Evolutionary conservation across 2,329 filamentous ascomycete genomes (phyloP).

Genomic region (Rhinocladiella similis): DNA sequence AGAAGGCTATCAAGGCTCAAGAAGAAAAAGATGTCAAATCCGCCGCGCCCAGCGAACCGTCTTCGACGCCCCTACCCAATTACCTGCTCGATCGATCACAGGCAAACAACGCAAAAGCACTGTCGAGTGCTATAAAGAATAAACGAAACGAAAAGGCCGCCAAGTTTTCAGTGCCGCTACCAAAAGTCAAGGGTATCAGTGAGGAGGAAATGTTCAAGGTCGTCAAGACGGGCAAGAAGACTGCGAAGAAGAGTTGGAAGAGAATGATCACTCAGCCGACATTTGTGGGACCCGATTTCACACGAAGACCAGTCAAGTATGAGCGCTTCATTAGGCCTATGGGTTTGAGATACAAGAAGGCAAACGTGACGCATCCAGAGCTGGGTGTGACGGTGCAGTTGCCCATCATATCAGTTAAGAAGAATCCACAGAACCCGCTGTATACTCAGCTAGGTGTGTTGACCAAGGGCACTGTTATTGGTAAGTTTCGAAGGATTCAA

Average conservation of each 20-base stretch:
- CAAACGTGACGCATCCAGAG: conserved; percentile 73
- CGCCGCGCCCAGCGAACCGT: conserved; percentile 72
- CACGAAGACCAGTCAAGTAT: conserved; percentile 77
- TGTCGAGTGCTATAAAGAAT: conserved; percentile 89
- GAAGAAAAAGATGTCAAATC: conserved; percentile 97
- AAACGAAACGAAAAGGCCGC: conserved; percentile 93
- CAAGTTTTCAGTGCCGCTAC: conserved; percentile 86
- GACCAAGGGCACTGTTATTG: conserved; percentile 76
- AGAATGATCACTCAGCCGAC: conserved; percentile 74
- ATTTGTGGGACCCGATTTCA: conserved; percentile 91
- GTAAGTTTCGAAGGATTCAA: too few species aligned
- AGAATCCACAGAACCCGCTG: conserved; percentile 84
- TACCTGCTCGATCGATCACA: conserved; percentile 88
- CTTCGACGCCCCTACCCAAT: conserved; percentile 78
- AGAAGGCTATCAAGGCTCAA: conserved; percentile 89
- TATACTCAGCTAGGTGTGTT: conserved; percentile 92
- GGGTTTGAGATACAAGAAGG: conserved; percentile 78
- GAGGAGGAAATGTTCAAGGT: conserved; percentile 99
- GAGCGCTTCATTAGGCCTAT: conserved; percentile 72
- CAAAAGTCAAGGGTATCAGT: conserved; percentile 88
- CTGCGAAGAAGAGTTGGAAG: conserved; percentile 72
- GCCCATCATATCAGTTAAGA: conserved; percentile 75
- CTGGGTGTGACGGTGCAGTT: conserved; percentile 85
- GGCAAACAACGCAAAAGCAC: conserved; percentile 68
- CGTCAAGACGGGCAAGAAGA: conserved; percentile 94